Evolutionary conservation across 257 asterid species (phyloP), one percentile per base, ranked within the genome.

Genomic region (Cynanchum wilfordii): DNA sequence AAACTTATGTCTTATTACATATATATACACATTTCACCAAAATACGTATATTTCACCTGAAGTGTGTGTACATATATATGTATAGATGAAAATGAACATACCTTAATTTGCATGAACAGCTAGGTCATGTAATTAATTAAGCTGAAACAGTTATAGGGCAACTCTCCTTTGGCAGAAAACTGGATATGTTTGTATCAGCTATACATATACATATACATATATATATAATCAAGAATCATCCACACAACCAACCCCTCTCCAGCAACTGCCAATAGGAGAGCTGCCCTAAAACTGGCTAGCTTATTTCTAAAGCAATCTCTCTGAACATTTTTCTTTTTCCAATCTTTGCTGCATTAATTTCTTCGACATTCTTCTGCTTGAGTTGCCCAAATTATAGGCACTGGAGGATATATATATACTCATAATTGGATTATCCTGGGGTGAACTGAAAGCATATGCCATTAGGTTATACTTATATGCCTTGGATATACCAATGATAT

Each of bases 151-250:
- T 73, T 24, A n/a, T 40, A 73, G 78, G 82, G 78, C 78, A 73
- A 73, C 78, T 78, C 78, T 78, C 78, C 78, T 69, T 78, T 78
- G 82, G 78, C 82, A 52, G 66, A 77, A 40, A 33, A 50, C n/a
- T 27, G 74, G 62, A 52, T 42, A 42, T 45, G 59, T 22, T 36
- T n/a, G 70, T 8, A 1, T 30, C 24, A 0, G 8, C 49, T 0
- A 25, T n/a, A 36, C 40, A 33, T 30, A 30, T 2, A 30, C 36
- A 30, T 33, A 33, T 33, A 33, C 4, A 33, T 33, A 33, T 33
- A 33, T 33, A 33, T 33, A 33, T 2, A 38, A 3, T 54, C 54
- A 40, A 10, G 67, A 36, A 33, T n/a, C 71, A 66, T 24, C 71
- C 24, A 66, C n/a, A 40, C 38, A 4, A 33, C 38, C 38, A 33